Evolutionary conservation across 164 flowering plant genomes (phyloP), one percentile per base, ranked within the genome.

Genomic region (Magnolia changhungtana): DNA sequence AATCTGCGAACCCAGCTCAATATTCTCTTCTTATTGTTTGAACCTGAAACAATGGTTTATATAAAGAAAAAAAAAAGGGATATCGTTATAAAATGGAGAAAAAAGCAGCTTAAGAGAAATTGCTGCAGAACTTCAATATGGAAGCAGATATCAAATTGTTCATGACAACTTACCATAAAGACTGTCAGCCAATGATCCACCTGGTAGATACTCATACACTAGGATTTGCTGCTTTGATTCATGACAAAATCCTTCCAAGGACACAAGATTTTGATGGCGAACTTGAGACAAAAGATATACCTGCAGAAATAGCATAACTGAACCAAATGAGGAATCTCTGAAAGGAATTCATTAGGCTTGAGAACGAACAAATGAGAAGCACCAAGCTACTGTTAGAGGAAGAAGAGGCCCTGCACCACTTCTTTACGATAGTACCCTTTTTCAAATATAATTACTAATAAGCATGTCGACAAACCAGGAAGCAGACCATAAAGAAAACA

Each of bases 1-100:
- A 93, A 81, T 80, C 98, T 85, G 20, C 93, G 90, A 67, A 87
- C 87, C 98, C 98, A 93, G 80, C 91, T 91, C 59, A 93, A 82
- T n/a, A 89, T 83, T 20, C 80, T 21, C 69, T 72, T 90, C 77
- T 82, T 87, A 74, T 91, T 86, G 72, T 82, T 89, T 70, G 86
- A 18, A 76, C 98, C 98, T 93, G 84, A 74, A 85, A 82, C 8
- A 78, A 21, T 29, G 63, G 21, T 68, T 59, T 77, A 10, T 4
- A 29, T 29, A 65, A 3, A 82, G 59, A 37, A 21, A 31, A 18
- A 71, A 31, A 67, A 72, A 21, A 72, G 52, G 23, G 50, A 55
- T 23, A 59, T 9, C 20, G 19, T 4, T 24, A 24, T 23, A 31
- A 31, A 16, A 19, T 7, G 66, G 49, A 58, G 50, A 24, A 20